Conservation (phyloP, 345 rosid genomes). For the Eucalyptus erythrocorys region DNA sequence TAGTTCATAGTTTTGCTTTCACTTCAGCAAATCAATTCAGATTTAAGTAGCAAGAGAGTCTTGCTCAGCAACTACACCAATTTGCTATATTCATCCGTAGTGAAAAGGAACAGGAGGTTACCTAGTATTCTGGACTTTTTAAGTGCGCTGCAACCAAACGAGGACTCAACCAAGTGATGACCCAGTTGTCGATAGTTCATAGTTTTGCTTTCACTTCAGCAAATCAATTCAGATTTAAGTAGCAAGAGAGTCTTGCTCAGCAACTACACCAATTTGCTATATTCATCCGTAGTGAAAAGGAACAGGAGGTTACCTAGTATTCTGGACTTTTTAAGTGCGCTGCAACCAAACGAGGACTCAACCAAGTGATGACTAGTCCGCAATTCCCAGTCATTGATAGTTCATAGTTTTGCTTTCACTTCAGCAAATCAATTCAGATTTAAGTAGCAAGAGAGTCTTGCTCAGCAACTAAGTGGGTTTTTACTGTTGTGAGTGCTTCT, state of each 20-base stretch:
- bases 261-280: no score
- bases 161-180: no score
- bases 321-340: slow-evolving; percentile 3
- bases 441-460: background rate
- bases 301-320: background rate
- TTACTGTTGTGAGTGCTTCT: background rate
- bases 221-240: no score
- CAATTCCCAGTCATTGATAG: background rate
- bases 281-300: background rate
- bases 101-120: background rate
- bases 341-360: background rate
- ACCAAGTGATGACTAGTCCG: background rate
- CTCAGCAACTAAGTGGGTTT: background rate
- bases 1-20: no score
- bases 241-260: no score
- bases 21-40: no score
- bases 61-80: no score
- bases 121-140: no score
- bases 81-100: background rate
- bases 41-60: no score
- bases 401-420: background rate
- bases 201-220: no score
- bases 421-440: background rate
- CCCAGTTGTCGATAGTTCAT: no score
- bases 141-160: no score